These are phyloP conservation scores for Rhodotorula sp. DNA, from an alignment of 1,284 basidiomycete species.

Conservation along the genomic window DNA sequence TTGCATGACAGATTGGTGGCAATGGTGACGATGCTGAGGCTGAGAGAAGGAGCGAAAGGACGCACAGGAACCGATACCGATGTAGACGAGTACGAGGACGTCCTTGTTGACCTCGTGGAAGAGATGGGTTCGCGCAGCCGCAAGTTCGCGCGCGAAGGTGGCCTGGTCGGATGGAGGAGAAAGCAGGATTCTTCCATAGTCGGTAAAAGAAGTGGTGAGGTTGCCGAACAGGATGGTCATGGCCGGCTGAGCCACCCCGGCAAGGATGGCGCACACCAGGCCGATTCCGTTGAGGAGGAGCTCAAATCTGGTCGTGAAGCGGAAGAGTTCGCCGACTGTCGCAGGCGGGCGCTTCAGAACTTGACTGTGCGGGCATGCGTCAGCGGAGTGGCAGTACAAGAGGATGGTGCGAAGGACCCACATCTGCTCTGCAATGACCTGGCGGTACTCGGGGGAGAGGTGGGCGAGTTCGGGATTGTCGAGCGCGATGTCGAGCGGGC, in stretches of 20 bases:
- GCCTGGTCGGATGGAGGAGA: not conserved
- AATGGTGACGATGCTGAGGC: not conserved
- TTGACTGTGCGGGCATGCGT: not conserved
- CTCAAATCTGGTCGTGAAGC: constrained; percentile 36
- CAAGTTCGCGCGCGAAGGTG: constrained; percentile 4
- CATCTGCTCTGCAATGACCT: constrained; percentile 34
- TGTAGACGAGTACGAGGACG: constrained; percentile 63
- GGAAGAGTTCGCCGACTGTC: constrained; percentile 23
- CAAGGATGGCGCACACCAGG: constrained; percentile 28
- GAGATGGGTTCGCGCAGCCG: constrained; percentile 7
- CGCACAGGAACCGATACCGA: constrained; percentile 54
- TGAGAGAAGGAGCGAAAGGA: not conserved
- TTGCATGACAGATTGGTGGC: too few relatives aligned
- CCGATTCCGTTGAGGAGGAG: constrained; percentile 38
- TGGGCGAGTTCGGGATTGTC: constrained; percentile 31
- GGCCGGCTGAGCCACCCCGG: constrained; percentile 20
- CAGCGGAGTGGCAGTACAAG: not conserved
- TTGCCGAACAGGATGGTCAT: constrained; percentile 17
- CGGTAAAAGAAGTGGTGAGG: constrained; percentile 59
- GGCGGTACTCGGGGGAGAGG: constrained; percentile 30
- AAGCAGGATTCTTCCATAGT: constrained; percentile 54
- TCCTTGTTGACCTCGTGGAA: constrained; percentile 48
- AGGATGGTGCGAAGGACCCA: constrained; percentile 5
- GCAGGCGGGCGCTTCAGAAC: constrained; percentile 19
- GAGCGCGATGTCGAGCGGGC: constrained; percentile 22